Evolutionary conservation across 495 filamentous ascomycete genomes (phyloP).

Genomic region (Annulohypoxylon nitens): DNA sequence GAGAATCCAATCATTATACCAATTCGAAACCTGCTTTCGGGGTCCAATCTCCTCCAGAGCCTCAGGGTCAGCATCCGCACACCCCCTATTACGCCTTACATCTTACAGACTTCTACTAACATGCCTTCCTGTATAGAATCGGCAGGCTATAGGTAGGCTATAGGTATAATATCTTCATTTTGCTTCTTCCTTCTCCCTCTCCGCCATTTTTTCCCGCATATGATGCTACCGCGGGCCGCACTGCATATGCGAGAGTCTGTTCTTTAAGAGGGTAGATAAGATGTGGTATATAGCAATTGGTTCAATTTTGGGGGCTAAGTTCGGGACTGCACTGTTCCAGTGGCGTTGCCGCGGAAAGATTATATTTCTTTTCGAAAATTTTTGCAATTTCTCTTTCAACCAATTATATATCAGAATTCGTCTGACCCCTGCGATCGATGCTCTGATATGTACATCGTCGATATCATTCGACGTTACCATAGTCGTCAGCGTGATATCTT

Average conservation of each 20-base stretch:
- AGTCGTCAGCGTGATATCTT: neutral
- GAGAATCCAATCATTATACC: conserved; percentile 25
- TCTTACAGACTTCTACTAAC: neutral
- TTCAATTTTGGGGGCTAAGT: conserved; percentile 23
- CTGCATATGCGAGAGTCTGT: conserved; percentile 28
- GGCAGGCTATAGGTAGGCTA: conserved; percentile 29
- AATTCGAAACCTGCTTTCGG: conserved; percentile 15
- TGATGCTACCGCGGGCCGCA: conserved; percentile 21
- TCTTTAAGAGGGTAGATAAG: neutral
- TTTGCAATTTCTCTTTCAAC: neutral
- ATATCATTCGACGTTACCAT: neutral
- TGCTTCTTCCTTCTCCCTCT: conserved; percentile 11
- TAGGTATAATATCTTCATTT: neutral
- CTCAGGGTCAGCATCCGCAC: conserved; percentile 19
- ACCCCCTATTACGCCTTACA: conserved; percentile 14
- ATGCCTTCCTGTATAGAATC: conserved; percentile 12
- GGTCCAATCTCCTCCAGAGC: conserved; percentile 7
- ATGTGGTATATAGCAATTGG: conserved; percentile 35
- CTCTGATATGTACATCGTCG: neutral
- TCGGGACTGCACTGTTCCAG: neutral
- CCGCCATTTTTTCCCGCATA: conserved; percentile 3
- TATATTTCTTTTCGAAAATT: neutral
- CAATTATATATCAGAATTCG: neutral
- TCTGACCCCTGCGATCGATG: neutral
- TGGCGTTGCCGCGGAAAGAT: conserved; percentile 6